Evolutionary conservation across 441 rosid species (phyloP), one percentile per base, ranked within the genome.

Genomic region (Eruca vesicaria): DNA sequence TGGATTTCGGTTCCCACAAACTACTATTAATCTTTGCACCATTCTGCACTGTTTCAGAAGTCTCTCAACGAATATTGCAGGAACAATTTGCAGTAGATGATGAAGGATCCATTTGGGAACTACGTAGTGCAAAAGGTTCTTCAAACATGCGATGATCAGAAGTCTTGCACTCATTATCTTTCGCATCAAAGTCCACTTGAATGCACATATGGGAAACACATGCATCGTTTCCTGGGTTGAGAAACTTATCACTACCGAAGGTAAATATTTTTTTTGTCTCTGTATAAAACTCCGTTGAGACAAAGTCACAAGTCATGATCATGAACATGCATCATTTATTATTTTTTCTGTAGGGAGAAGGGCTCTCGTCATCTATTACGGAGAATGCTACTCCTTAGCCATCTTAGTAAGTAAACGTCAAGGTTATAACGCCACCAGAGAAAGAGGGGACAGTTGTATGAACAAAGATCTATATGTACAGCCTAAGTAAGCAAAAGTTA

Each of bases 91-190:
- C 92, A 90, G 98, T 95, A 89, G 5, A 91, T 94, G 98, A 94
- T 94, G 97, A 94, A 91, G 75, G 98, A 94, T 83, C 96, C 96
- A 43, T 90, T 88, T 58, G 98, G 95, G 75, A 94, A 94, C 84
- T 94, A 94, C 69, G 98, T 94, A 2, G 97, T 92, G 69, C 98
- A 94, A 71, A 94, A 92, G 86, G 98, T 94, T 78, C 88, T 92
- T 31, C 97, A 94, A 75, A 94, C 96, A 60, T 94, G 97, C 14
- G 84, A 90, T 70, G 96, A 90, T 80, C 88, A 64, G 82, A n/a
- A 89, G 86, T 63, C 91, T 91, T 5, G 89, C 87, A 71, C 83
- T 88, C 67, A 88, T 92, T 73, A 89, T 94, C 32, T 89, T 93
- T 77, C 91, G 95, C 70, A 90, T 94, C 80, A 90, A 81, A 84